A percentile compares a stretch with the other conserved stretches of the same genome.
phyloP scores from a whole-genome alignment of 192 early-diverging fungal species.

The Gonapodya sp. region DNA sequence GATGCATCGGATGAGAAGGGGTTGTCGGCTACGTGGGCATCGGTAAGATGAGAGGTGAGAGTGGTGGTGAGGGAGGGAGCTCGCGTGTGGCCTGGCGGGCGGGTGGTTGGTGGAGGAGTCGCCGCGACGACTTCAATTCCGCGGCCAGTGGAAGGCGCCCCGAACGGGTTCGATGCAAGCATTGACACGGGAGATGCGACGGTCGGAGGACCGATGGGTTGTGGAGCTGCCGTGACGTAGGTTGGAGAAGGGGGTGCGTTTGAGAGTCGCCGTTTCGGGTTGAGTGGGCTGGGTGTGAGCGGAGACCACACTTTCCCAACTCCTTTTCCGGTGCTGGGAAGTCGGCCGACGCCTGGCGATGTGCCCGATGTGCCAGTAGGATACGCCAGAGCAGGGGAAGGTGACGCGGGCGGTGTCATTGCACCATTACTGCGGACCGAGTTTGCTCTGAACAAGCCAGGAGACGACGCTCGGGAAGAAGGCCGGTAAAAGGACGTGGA shows the following conservation, averaged over 20 bases:
- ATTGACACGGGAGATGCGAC: no score
- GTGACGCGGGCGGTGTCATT: background rate
- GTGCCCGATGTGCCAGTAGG: background rate
- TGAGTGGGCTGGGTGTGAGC: background rate
- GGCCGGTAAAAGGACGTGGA: background rate
- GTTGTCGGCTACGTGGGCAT: background rate
- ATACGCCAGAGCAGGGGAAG: no score
- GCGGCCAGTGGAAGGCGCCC: background rate
- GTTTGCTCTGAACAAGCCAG: background rate
- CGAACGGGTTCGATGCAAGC: background rate
- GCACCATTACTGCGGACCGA: background rate
- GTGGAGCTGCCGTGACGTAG: background rate
- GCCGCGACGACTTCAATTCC: no score
- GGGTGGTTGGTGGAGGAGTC: background rate
- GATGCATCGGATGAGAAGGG: background rate
- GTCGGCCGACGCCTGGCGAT: background rate
- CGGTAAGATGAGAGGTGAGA: background rate
- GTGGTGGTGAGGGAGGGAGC: background rate
- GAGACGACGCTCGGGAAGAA: background rate
- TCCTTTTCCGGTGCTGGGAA: background rate
- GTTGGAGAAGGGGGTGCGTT: background rate
- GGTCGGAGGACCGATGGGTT: background rate
- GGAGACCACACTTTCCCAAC: background rate
- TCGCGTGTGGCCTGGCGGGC: background rate
- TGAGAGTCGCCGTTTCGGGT: background rate